Conservation (phyloP, 306 rosid genomes). For the Lathyrus tuberosus region DNA sequence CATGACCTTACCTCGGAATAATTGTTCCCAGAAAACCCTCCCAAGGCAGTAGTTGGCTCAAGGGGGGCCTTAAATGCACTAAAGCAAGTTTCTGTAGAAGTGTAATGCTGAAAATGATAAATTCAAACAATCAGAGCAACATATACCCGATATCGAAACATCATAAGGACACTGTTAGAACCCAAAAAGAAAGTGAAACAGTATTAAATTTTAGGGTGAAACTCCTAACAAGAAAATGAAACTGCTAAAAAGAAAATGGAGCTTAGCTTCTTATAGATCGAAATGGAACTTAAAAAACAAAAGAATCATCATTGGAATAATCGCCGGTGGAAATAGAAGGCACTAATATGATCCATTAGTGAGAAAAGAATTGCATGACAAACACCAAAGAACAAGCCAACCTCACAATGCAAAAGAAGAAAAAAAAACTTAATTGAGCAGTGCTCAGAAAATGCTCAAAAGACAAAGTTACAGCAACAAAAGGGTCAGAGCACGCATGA, state of each 20-base stretch:
- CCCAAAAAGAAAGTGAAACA: background rate
- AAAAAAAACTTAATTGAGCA: background rate
- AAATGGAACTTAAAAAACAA: no score
- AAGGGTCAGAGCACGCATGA: background rate
- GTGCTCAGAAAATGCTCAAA: constrained; percentile 7
- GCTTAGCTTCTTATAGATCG: no score
- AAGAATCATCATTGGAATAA: background rate
- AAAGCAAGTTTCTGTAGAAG: constrained; percentile 89
- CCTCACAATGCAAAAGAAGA: background rate
- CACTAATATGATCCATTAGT: background rate
- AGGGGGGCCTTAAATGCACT: constrained; percentile 98
- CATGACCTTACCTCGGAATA: constrained; percentile 72
- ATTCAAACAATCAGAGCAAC: constrained; percentile 34
- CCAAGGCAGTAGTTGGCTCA: constrained; percentile 88
- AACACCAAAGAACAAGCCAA: background rate
- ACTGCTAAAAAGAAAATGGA: no score
- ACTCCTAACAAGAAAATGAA: background rate
- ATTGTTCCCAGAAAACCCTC: constrained; percentile 91
- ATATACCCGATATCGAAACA: constrained; percentile 23
- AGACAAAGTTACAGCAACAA: background rate
- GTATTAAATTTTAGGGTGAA: background rate
- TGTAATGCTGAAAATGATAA: constrained; percentile 69
- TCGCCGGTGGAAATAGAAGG: background rate
- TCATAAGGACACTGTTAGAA: constrained; percentile 2
- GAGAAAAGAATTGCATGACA: constrained; percentile 2